Conservation (phyloP, 1,284 basidiomycete species). For the Leucoagaricus sp. region DNA sequence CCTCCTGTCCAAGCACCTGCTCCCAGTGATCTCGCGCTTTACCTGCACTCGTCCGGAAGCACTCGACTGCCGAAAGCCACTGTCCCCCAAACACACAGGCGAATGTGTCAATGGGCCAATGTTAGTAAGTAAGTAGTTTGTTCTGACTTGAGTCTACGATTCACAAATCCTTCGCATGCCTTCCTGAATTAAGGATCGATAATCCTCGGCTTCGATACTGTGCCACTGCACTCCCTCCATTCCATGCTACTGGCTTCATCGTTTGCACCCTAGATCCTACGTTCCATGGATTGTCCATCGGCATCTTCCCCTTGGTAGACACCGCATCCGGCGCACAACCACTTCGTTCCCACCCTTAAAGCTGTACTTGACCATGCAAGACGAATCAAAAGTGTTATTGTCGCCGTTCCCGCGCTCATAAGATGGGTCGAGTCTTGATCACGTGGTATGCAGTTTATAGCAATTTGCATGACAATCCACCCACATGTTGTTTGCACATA, state of each 20-base stretch:
- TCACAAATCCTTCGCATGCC: background rate
- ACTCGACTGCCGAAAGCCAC: constrained; percentile 25
- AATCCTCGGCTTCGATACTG: background rate
- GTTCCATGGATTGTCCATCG: constrained; percentile 19
- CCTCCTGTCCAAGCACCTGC: constrained; percentile 15
- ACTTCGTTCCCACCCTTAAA: constrained; percentile 23
- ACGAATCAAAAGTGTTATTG: constrained; percentile 23
- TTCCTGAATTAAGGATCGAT: background rate
- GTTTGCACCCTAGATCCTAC: constrained; percentile 24
- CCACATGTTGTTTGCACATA: constrained; percentile 1
- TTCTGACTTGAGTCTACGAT: too few species aligned
- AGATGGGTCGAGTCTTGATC: background rate
- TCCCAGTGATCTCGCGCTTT: constrained; percentile 18
- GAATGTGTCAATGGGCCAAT: constrained; percentile 17
- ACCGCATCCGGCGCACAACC: constrained; percentile 20
- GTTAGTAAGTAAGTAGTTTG: background rate
- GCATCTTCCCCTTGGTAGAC: constrained; percentile 29
- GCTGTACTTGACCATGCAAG: constrained; percentile 29
- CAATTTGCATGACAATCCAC: background rate
- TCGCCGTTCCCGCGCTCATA: constrained; percentile 27
- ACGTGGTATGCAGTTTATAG: too few species aligned
- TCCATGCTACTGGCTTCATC: constrained; percentile 27
- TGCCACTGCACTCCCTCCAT: constrained; percentile 25
- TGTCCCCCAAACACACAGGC: constrained; percentile 18
- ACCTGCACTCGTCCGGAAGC: constrained; percentile 26